A percentile compares a stretch with the other conserved stretches of the same genome.
Conservation (phyloP, 345 rosid species). For the Carallia brachiata region DNA sequence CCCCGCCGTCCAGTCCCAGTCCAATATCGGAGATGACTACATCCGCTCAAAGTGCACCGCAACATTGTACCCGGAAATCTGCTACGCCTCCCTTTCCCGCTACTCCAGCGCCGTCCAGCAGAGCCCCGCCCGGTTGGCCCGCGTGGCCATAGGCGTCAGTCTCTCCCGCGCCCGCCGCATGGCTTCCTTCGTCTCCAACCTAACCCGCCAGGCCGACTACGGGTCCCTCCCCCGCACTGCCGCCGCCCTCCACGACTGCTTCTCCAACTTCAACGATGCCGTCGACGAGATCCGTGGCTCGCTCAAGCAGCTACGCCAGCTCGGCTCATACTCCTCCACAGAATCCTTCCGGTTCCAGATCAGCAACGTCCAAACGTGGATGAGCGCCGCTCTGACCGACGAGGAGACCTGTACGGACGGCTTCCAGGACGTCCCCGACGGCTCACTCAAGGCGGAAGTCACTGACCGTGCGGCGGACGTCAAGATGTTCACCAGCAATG, state of each 20-base stretch:
- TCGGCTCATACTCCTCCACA: slow-evolving; percentile 26
- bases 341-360: slow-evolving; percentile 62
- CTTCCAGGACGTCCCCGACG: slow-evolving; percentile 43
- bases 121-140: slow-evolving; percentile 61
- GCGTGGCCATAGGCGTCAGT: slow-evolving; percentile 55
- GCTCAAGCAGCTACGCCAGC: slow-evolving; percentile 59
- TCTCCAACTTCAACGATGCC: slow-evolving; percentile 77
- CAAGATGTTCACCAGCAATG: slow-evolving; percentile 78
- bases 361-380: slow-evolving; percentile 91
- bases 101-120: slow-evolving; percentile 52
- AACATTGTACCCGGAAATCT: slow-evolving; percentile 76
- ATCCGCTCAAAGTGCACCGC: slow-evolving; percentile 71
- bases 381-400: slow-evolving; percentile 85
- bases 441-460: slow-evolving; percentile 36
- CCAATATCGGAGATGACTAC: slow-evolving; percentile 44
- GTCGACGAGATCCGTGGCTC: slow-evolving; percentile 80
- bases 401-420: slow-evolving; percentile 97
- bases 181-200: slow-evolving; percentile 51
- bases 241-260: slow-evolving; percentile 81
- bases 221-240: slow-evolving; percentile 46
- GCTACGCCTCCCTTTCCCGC: slow-evolving; percentile 62
- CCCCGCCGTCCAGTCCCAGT: slow-evolving; percentile 19
- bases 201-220: slow-evolving; percentile 59
- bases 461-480: slow-evolving; percentile 39
- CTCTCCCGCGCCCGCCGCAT: slow-evolving; percentile 49